Conservation (phyloP, 2,329 filamentous ascomycete species). For the Talaromyces pinophilus region DNA sequence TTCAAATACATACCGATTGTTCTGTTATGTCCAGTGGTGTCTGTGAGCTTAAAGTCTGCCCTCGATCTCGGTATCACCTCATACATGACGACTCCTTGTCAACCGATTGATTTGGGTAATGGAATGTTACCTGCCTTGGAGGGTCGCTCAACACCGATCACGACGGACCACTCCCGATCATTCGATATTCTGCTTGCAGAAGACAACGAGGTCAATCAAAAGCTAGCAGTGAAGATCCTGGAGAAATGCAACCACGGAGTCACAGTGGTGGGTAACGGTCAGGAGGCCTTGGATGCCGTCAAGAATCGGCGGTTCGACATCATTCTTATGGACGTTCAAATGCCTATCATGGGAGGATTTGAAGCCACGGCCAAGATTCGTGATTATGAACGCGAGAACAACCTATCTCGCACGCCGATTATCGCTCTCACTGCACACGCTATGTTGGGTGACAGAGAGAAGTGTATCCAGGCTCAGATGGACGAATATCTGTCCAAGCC, state of each 20-base stretch:
- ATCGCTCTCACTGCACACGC: conserved; percentile 96
- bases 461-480: conserved; percentile 98
- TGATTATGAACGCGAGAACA: conserved; percentile 84
- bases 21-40: conserved; percentile 79
- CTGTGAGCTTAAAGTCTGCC: conserved; percentile 85
- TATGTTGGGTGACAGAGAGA: conserved; percentile 97
- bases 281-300: conserved; percentile 89
- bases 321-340: conserved; percentile 98
- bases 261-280: conserved; percentile 85
- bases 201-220: conserved; percentile 93
- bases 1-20: conserved; percentile 96
- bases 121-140: conserved; percentile 91
- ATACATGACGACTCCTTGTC: conserved; percentile 93
- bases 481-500: conserved; percentile 98
- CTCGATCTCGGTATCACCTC: conserved; percentile 90
- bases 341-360: conserved; percentile 99
- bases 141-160: conserved; percentile 82
- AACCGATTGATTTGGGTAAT: conserved; percentile 86
- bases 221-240: conserved; percentile 88
- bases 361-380: conserved; percentile 96
- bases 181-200: conserved; percentile 91
- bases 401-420: conserved; percentile 83
- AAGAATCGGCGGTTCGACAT: conserved; percentile 93
- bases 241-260: conserved; percentile 75
- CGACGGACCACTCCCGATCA: conserved; percentile 87